Evolutionary conservation across 1,284 basidiomycete species (phyloP).

Genomic region (Cryptococcus wingfieldii): DNA sequence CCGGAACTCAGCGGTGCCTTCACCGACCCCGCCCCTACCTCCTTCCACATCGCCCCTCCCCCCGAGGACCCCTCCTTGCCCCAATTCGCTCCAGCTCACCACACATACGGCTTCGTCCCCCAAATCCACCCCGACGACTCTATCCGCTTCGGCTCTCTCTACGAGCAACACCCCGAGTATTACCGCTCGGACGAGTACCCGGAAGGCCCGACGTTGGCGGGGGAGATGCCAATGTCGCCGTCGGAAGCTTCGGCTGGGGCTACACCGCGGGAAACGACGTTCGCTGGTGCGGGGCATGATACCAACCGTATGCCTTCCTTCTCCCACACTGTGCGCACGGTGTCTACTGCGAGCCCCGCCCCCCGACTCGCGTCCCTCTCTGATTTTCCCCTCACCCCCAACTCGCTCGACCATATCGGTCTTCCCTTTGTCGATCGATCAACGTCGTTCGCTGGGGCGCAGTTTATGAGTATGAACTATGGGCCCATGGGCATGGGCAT

Average conservation of each 20-base stretch:
- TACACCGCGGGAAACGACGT: slow-evolving; percentile 1
- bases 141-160: background rate
- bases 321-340: slow-evolving; percentile 2
- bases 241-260: background rate
- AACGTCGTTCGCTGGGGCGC: slow-evolving; percentile 3
- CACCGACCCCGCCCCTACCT: background rate
- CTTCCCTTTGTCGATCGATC: slow-evolving; percentile 6
- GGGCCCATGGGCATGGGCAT: slow-evolving; percentile 1
- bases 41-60: no score
- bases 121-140: background rate
- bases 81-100: background rate
- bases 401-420: background rate
- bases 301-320: slow-evolving; percentile 3
- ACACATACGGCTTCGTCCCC: background rate
- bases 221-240: slow-evolving; percentile 11
- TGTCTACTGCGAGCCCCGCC: slow-evolving; percentile 1
- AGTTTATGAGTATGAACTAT: background rate
- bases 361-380: slow-evolving; percentile 11
- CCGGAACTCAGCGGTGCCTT: background rate
- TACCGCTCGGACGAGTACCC: slow-evolving; percentile 1
- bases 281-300: slow-evolving; percentile 2
- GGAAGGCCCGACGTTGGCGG: slow-evolving; percentile 7
- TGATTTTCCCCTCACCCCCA: slow-evolving; percentile 8
- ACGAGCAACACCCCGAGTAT: slow-evolving; percentile 1
- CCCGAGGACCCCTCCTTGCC: background rate